phyloP scores from a whole-genome alignment of 2,329 filamentous ascomycete genomes.

The Trichoderma guizhouense region DNA sequence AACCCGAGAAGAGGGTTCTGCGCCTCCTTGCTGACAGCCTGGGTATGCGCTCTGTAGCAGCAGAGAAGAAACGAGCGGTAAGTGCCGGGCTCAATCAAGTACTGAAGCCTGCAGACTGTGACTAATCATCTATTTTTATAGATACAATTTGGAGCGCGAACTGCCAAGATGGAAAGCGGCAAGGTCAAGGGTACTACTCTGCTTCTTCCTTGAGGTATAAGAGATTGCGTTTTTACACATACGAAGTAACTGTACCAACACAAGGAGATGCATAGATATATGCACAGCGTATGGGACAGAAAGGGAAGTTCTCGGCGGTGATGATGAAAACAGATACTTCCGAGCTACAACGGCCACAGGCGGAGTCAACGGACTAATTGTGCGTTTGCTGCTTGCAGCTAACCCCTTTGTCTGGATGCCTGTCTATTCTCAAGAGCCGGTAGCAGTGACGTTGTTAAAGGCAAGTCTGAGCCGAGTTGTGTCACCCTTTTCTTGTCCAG shows the following conservation, averaged over 20 bases:
- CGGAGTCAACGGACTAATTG: constrained; percentile 30
- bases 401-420: constrained; percentile 42
- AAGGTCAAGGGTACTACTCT: constrained; percentile 66
- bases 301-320: constrained; percentile 46
- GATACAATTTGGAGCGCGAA: constrained; percentile 81
- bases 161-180: constrained; percentile 75
- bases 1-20: constrained; percentile 78
- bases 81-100: background rate
- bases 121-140: constrained; percentile 28
- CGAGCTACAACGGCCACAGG: constrained; percentile 46
- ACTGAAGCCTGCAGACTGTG: background rate
- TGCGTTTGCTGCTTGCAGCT: constrained; percentile 46
- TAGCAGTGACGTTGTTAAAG: constrained; percentile 54
- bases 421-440: constrained; percentile 21
- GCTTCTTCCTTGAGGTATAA: constrained; percentile 40
- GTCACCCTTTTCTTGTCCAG: background rate
- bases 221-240: background rate
- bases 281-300: background rate
- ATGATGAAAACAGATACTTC: constrained; percentile 75
- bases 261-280: background rate
- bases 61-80: constrained; percentile 70
- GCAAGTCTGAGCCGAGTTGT: constrained; percentile 59
- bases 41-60: constrained; percentile 66
- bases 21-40: constrained; percentile 72
- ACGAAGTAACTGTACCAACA: background rate